Conservation (phyloP, 306 rosid species). For the Trifolium fragiferum region DNA sequence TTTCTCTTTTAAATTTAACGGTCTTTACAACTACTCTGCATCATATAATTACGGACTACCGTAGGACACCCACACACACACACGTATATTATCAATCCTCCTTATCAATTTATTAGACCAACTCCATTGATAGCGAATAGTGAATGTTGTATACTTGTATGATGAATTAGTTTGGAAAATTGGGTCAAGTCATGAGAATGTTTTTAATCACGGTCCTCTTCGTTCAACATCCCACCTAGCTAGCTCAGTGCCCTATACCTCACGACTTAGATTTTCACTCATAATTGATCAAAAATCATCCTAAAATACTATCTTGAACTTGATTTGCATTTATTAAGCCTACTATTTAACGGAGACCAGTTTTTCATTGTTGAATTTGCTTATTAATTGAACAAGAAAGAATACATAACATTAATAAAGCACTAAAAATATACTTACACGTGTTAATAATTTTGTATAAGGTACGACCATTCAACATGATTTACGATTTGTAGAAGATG, state of each 20-base stretch:
- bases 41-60: too few species aligned
- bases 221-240: slow-evolving; percentile 24
- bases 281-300: slow-evolving; percentile 34
- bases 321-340: slow-evolving; percentile 55
- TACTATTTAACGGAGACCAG: slow-evolving; percentile 33
- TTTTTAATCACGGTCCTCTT: slow-evolving; percentile 45
- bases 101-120: too few species aligned
- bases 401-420: slow-evolving; percentile 32
- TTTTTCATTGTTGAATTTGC: slow-evolving; percentile 39
- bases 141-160: too few species aligned
- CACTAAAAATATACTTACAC: slow-evolving; percentile 16
- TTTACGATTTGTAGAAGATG: too few species aligned
- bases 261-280: slow-evolving; percentile 26
- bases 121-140: not conserved
- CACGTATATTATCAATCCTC: too few species aligned
- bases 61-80: too few species aligned
- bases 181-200: slow-evolving; percentile 53
- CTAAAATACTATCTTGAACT: slow-evolving; percentile 20
- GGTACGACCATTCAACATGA: slow-evolving; percentile 33
- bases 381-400: not conserved
- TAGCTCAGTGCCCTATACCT: slow-evolving; percentile 35
- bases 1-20: too few species aligned
- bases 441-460: not conserved
- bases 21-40: too few species aligned
- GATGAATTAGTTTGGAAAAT: slow-evolving; percentile 4